phyloP scores from a whole-genome alignment of 2,329 filamentous ascomycete species.

The Paramyrothecium roridum region DNA sequence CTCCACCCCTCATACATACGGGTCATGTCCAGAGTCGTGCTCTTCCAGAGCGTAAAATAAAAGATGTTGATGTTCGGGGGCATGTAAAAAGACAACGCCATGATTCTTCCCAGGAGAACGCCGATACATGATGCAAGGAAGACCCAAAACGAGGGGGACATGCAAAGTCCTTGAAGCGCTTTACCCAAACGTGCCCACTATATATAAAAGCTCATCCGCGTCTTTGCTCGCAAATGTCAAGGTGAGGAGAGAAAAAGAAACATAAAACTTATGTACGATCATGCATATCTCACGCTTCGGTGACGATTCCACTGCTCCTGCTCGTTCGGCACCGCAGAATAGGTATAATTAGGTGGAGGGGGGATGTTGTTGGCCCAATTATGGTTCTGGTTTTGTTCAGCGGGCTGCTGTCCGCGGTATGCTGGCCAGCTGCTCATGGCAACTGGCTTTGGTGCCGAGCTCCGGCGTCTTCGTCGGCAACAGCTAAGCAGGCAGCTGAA shows the following conservation, averaged over 20 bases:
- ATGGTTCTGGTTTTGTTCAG: neutral
- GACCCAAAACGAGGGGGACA: too few relatives aligned
- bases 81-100: too few relatives aligned
- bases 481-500: slow-evolving; percentile 61
- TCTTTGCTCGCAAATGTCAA: neutral
- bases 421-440: slow-evolving; percentile 21
- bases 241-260: neutral
- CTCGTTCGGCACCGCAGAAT: slow-evolving; percentile 14
- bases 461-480: slow-evolving; percentile 19
- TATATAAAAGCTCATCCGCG: neutral
- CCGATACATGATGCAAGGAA: too few relatives aligned
- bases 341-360: slow-evolving; percentile 13
- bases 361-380: slow-evolving; percentile 5
- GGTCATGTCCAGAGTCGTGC: too few relatives aligned
- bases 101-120: too few relatives aligned
- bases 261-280: slow-evolving; percentile 4
- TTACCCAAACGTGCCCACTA: neutral
- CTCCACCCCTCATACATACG: too few relatives aligned
- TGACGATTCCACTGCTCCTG: slow-evolving; percentile 14
- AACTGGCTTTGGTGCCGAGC: slow-evolving; percentile 15
- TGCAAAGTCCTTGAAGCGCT: too few relatives aligned
- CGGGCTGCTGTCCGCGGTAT: slow-evolving; percentile 7
- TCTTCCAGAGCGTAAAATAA: too few relatives aligned
- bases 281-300: slow-evolving; percentile 27
- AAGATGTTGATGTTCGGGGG: too few relatives aligned